These are phyloP conservation scores for Aspergillus homomorphus DNA, from an alignment of 495 filamentous ascomycete genomes.

Conservation along the genomic window DNA sequence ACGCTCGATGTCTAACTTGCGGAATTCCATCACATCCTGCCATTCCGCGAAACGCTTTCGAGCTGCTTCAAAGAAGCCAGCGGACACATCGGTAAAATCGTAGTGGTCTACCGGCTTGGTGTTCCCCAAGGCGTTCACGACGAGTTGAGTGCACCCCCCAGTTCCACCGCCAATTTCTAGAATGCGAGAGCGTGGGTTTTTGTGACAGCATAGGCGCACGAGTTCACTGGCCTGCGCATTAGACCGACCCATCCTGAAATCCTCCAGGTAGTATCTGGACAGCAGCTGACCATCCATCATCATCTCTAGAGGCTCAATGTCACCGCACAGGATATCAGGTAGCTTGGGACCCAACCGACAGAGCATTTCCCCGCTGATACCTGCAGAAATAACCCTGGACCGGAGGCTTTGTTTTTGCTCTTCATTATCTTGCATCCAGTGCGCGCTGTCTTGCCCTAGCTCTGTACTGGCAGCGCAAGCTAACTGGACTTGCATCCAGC, in stretches of 20 bases:
- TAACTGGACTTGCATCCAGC: background rate
- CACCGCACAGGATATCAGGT: background rate
- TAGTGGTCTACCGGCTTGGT: background rate
- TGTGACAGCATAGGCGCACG: background rate
- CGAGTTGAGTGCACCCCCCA: conserved; percentile 2
- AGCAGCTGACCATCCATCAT: conserved; percentile 5
- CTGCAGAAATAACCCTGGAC: background rate
- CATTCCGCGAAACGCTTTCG: conserved; percentile 9
- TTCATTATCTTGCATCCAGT: background rate
- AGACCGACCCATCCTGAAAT: background rate
- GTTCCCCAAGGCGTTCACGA: conserved; percentile 1
- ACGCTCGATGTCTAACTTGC: conserved; percentile 6
- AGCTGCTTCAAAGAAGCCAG: conserved; percentile 14
- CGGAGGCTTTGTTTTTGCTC: background rate
- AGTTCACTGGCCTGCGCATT: background rate
- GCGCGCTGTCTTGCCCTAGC: background rate
- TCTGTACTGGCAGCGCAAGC: background rate
- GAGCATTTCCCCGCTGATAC: conserved; percentile 1
- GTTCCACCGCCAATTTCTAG: conserved; percentile 21
- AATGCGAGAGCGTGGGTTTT: conserved; percentile 9
- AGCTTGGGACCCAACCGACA: conserved; percentile 7
- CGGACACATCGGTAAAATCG: conserved; percentile 10
- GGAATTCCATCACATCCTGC: conserved; percentile 11
- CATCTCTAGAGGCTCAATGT: background rate
- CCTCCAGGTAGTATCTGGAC: background rate